Evolutionary conservation across 2,329 filamentous ascomycete genomes (phyloP), one percentile per base, ranked within the genome.

Genomic region (Aspergillus tubingensis): DNA sequence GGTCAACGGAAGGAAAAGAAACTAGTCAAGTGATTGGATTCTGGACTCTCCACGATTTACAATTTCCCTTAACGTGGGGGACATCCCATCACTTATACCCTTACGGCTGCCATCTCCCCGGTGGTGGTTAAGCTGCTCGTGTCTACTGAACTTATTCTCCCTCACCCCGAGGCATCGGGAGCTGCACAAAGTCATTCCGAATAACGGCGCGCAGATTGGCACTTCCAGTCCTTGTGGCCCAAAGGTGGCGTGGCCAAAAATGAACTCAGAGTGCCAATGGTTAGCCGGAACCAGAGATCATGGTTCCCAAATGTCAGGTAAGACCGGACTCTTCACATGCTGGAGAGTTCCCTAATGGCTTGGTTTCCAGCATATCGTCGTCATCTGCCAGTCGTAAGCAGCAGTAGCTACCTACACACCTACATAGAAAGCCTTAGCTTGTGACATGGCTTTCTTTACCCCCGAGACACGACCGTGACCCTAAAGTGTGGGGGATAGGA

Each of bases 251-350:
- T 50, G 47, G 47, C 44, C 44, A 49, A 30, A 49, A 49, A 6
- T 49, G 44, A 49, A 15, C 27, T n/a, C 47, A 50, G 52, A 51
- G 52, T 55, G 41, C 60, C 60, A 62, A 59, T 62, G 44, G 50
- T 54, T 54, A n/a, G n/a, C 11, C 21, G 49, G 44, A 54, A 53
- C 57, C 55, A 59, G 39, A 47, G 39, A 43, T 44, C 38, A 54
- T 41, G 38, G 15, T 23, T 23, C 58, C 43, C 44, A 38, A 53
- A 36, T 27, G 44, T 43, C 38, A 50, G 41, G 39, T 48, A 47
- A 13, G 48, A 36, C 49, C 32, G 27, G 17, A 32, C 32, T 27
- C 49, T 64, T 64, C 62, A 64, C 62, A 64, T 64, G 62, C 59
- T 60, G 41, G 36, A 39, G 41, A 32, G 17, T 19, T 52, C 54